These are phyloP conservation scores for Naganishia vishniacii DNA, from an alignment of 768 basidiomycete genomes.

Conservation along the genomic window DNA sequence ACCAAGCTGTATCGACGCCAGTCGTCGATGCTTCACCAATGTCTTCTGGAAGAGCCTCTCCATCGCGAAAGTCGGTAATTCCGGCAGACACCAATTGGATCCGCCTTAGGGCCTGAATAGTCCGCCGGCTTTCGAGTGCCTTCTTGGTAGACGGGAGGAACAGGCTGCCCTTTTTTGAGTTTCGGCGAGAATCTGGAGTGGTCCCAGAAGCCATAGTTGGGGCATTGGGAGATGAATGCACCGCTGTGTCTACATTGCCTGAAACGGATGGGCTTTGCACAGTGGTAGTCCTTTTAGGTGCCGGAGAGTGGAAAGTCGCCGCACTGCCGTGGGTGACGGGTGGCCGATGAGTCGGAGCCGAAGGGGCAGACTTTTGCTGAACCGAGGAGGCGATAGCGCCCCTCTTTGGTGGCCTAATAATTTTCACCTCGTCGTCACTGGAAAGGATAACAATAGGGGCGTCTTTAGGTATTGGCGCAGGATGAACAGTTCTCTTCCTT, in stretches of 20 bases:
- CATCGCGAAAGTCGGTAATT: background rate
- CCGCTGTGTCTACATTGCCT: background rate
- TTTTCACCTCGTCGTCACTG: conserved; percentile 9
- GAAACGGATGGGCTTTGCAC: background rate
- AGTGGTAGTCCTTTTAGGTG: background rate
- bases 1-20: too few relatives aligned
- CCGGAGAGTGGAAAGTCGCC: background rate
- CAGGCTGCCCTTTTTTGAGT: background rate
- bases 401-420: conserved; percentile 4
- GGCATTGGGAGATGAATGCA: background rate
- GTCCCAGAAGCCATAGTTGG: background rate
- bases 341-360: background rate
- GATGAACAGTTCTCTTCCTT: background rate
- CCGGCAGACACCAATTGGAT: conserved; percentile 7
- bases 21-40: too few relatives aligned
- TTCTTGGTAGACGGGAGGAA: conserved; percentile 13
- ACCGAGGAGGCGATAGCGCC: background rate
- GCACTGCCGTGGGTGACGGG: background rate
- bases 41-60: background rate
- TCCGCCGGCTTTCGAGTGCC: conserved; percentile 10
- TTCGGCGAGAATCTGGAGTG: background rate
- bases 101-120: conserved; percentile 4
- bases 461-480: background rate
- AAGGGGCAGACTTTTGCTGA: background rate
- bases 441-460: background rate